Percentiles rank a stretch among this genome's conserved stretches.
Evolutionary conservation across 2,329 filamentous ascomycete species (phyloP).

Genomic region (Hymenoscyphus albidus): DNA sequence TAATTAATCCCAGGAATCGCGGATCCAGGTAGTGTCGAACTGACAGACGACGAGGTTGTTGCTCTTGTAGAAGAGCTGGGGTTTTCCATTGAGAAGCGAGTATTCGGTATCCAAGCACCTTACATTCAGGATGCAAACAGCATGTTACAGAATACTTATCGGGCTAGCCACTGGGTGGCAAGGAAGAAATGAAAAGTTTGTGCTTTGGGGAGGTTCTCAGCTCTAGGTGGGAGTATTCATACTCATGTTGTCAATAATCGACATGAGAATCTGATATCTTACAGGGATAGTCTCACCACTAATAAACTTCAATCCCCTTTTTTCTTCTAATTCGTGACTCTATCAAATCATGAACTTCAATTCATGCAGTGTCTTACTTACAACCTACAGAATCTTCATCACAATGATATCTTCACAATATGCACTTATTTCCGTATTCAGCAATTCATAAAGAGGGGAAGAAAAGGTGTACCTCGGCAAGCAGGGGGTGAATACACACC

Average conservation of each 20-base stretch:
- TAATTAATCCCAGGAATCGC: conserved; percentile 59
- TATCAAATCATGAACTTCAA: too few species aligned
- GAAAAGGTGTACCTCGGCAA: too few species aligned
- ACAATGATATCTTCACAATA: too few species aligned
- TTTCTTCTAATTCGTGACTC: too few species aligned
- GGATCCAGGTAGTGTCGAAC: conserved; percentile 85
- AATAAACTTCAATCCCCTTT: too few species aligned
- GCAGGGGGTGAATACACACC: too few species aligned
- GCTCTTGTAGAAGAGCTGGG: conserved; percentile 69
- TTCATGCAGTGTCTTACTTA: too few species aligned
- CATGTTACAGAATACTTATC: conserved; percentile 82
- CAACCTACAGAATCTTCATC: too few species aligned
- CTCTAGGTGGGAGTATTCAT: not conserved
- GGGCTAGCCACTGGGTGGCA: conserved; percentile 79
- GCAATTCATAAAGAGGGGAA: too few species aligned
- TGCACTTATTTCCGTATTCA: too few species aligned
- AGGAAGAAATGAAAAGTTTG: conserved; percentile 54
- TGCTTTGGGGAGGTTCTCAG: not conserved
- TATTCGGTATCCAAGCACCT: conserved; percentile 62
- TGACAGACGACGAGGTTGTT: conserved; percentile 85
- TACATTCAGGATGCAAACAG: conserved; percentile 84
- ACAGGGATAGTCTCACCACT: not conserved
- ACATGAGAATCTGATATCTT: not conserved
- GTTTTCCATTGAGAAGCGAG: conserved; percentile 66
- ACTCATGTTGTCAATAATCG: not conserved